Evolutionary conservation across 2,329 filamentous ascomycete species (phyloP).

Genomic region (Diaporthe citriasiana): DNA sequence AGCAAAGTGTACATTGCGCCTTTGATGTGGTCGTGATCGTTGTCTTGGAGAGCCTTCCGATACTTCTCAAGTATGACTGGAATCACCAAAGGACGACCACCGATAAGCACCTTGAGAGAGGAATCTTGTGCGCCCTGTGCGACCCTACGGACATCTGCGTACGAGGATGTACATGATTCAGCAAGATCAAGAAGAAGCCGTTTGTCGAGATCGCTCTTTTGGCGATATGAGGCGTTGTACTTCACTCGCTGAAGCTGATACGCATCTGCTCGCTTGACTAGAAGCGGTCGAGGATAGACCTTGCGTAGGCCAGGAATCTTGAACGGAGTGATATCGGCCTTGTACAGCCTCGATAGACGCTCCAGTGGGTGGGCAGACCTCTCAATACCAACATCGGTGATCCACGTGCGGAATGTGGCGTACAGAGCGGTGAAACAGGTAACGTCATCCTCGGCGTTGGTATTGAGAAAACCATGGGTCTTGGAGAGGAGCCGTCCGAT

Average conservation of each 20-base stretch:
- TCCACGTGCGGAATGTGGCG: constrained; percentile 94
- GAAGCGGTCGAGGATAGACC: constrained; percentile 90
- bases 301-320: constrained; percentile 95
- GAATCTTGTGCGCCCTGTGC: constrained; percentile 94
- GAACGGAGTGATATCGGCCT: constrained; percentile 90
- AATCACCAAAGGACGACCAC: constrained; percentile 89
- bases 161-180: constrained; percentile 89
- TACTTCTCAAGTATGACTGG: constrained; percentile 86
- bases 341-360: constrained; percentile 85
- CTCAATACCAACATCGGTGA: constrained; percentile 97
- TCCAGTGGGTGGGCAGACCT: constrained; percentile 94
- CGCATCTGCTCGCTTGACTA: constrained; percentile 92
- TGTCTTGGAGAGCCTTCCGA: constrained; percentile 81
- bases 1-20: constrained; percentile 92
- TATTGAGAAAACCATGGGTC: constrained; percentile 86
- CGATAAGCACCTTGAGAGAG: constrained; percentile 90
- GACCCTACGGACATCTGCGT: constrained; percentile 95
- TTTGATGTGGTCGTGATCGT: constrained; percentile 93
- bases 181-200: constrained; percentile 87
- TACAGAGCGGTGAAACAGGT: constrained; percentile 95
- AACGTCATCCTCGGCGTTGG: constrained; percentile 94
- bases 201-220: constrained; percentile 92
- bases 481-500: constrained; percentile 85
- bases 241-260: constrained; percentile 96
- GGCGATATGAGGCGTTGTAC: constrained; percentile 90